These are phyloP conservation scores for Nemania sp. DNA, from an alignment of 2,329 filamentous ascomycete genomes.

Conservation along the genomic window DNA sequence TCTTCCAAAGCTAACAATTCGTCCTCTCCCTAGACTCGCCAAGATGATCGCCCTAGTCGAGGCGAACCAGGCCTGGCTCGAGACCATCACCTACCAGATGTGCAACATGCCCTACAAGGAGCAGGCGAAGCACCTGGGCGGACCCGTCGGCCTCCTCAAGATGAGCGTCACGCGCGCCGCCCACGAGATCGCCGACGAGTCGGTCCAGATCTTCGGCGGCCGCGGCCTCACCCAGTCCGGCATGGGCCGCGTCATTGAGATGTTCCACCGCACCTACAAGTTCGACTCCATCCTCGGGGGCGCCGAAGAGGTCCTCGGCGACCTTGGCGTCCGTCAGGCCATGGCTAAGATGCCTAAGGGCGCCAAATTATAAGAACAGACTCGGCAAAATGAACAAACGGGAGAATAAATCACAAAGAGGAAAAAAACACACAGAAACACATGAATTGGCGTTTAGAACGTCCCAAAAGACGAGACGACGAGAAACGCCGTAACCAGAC, in stretches of 20 bases:
- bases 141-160: constrained; percentile 83
- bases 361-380: constrained; percentile 68
- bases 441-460: no score
- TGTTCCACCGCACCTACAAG: constrained; percentile 84
- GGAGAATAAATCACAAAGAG: no score
- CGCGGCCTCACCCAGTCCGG: constrained; percentile 78
- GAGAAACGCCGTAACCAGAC: no score
- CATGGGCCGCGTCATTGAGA: constrained; percentile 82
- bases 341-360: constrained; percentile 80
- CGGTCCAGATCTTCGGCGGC: constrained; percentile 85
- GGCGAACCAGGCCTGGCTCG: constrained; percentile 83
- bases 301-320: constrained; percentile 80
- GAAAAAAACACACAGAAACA: no score
- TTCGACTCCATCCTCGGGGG: constrained; percentile 80
- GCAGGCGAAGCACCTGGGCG: constrained; percentile 75
- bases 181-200: constrained; percentile 82
- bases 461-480: no score
- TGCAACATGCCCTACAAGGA: constrained; percentile 79
- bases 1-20: neutral
- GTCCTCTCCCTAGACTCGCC: constrained; percentile 59
- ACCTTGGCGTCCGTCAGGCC: constrained; percentile 82
- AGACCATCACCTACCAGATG: constrained; percentile 87
- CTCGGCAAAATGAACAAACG: no score
- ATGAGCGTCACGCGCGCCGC: constrained; percentile 75
- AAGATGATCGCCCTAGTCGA: constrained; percentile 86